Conservation (phyloP, 257 asterid genomes). For the Jaltomata sinuosa region DNA sequence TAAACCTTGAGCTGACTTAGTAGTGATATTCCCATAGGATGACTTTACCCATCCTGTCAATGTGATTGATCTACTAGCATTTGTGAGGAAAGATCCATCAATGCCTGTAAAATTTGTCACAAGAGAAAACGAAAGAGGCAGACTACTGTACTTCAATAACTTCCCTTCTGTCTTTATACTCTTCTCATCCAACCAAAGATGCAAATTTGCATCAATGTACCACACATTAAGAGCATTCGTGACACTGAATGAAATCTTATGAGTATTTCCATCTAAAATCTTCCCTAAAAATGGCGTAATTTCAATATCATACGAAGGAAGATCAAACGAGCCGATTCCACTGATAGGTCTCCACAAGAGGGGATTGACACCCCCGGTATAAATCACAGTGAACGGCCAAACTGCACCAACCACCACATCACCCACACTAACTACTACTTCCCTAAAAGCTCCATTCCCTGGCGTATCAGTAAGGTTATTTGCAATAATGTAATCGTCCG, state of each 20-base stretch:
- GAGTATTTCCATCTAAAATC: constrained; percentile 52
- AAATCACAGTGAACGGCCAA: constrained; percentile 77
- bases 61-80: constrained; percentile 36
- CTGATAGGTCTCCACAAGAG: constrained; percentile 76
- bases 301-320: constrained; percentile 67
- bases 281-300: constrained; percentile 53
- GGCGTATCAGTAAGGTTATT: constrained; percentile 30
- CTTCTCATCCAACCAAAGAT: constrained; percentile 63
- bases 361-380: constrained; percentile 78
- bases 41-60: constrained; percentile 60
- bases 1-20: constrained; percentile 32
- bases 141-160: constrained; percentile 15
- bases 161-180: constrained; percentile 38
- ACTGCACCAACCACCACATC: constrained; percentile 37
- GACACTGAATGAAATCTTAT: constrained; percentile 42
- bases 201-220: constrained; percentile 81
- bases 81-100: constrained; percentile 46
- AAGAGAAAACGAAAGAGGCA: constrained; percentile 20
- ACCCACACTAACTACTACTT: constrained; percentile 51
- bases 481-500: constrained; percentile 40
- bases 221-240: constrained; percentile 66
- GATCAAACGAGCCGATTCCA: constrained; percentile 73
- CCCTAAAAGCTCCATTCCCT: constrained; percentile 78
- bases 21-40: constrained; percentile 41
- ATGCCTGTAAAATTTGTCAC: constrained; percentile 40